phyloP scores from a whole-genome alignment of 1,284 basidiomycete genomes.

The Ganoderma lingzhi region DNA sequence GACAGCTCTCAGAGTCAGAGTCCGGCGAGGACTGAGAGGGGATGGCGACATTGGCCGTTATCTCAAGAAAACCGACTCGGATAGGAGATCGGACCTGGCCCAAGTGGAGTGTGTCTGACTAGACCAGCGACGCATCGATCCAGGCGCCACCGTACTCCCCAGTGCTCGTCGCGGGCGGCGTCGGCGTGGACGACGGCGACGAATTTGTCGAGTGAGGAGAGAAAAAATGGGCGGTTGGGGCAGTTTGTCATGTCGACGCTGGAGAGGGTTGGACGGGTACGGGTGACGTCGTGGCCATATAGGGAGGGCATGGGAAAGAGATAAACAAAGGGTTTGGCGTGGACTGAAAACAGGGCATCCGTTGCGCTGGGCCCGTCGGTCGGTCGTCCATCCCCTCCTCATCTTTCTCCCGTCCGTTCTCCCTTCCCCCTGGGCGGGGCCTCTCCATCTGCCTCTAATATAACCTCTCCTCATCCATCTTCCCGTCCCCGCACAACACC shows the following conservation, averaged over 20 bases:
- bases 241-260: background rate
- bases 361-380: background rate
- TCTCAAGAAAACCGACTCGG: conserved; percentile 21
- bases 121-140: conserved; percentile 13
- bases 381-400: conserved; percentile 6
- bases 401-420: conserved; percentile 3
- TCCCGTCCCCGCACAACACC: conserved; percentile 13
- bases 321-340: conserved; percentile 13
- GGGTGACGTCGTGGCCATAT: conserved; percentile 21
- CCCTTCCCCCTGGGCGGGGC: conserved; percentile 1
- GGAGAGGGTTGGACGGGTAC: background rate
- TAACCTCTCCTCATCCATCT: conserved; percentile 11
- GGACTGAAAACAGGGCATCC: conserved; percentile 10
- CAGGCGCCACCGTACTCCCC: background rate
- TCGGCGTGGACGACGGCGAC: background rate
- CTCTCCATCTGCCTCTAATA: conserved; percentile 18
- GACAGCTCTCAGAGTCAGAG: conserved; percentile 11
- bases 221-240: background rate
- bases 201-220: background rate
- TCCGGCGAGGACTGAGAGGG: conserved; percentile 14
- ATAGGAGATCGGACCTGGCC: conserved; percentile 35
- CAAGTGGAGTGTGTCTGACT: conserved; percentile 29
- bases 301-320: conserved; percentile 8
- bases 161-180: background rate
- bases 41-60: conserved; percentile 31